phyloP scores from a whole-genome alignment of 2,329 filamentous ascomycete genomes.

The Aspergillus ruber region DNA sequence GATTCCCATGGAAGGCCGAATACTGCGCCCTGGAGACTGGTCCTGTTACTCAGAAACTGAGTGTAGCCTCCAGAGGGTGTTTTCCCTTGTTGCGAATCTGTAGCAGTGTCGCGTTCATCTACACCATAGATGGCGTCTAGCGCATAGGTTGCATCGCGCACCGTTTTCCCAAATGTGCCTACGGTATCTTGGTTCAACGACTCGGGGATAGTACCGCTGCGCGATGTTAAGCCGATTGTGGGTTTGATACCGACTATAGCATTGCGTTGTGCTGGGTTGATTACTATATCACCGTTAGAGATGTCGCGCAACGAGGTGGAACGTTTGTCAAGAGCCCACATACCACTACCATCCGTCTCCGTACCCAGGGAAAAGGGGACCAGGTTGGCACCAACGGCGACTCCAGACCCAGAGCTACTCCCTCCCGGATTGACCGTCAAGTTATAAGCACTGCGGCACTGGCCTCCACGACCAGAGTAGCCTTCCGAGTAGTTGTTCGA shows the following conservation, averaged over 20 bases:
- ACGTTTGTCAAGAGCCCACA: conserved; percentile 2
- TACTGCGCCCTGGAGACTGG: conserved; percentile 52
- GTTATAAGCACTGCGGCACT: conserved; percentile 62
- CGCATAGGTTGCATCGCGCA: conserved; percentile 61
- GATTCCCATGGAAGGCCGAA: conserved; percentile 68
- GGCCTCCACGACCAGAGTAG: conserved; percentile 59
- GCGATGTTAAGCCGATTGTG: conserved; percentile 65
- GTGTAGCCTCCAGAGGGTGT: conserved; percentile 53
- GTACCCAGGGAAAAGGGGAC: conserved; percentile 63
- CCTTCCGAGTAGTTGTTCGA: conserved; percentile 62
- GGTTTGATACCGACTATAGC: conserved; percentile 68
- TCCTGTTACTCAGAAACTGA: conserved; percentile 49
- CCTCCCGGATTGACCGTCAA: conserved; percentile 62
- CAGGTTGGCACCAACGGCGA: conserved; percentile 58
- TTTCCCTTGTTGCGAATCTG: conserved; percentile 49
- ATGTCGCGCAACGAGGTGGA: not conserved
- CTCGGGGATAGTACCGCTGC: conserved; percentile 59
- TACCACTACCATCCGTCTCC: conserved; percentile 63
- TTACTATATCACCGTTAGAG: conserved; percentile 40
- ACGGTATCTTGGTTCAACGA: conserved; percentile 63
- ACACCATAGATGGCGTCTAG: conserved; percentile 63
- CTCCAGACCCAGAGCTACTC: conserved; percentile 60
- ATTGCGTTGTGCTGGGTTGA: conserved; percentile 65
- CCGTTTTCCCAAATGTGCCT: conserved; percentile 60
- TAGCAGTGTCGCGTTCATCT: conserved; percentile 61